Evolutionary conservation across 1,284 basidiomycete genomes (phyloP).

Genomic region (Austroboletus olivaceoglutinosus): DNA sequence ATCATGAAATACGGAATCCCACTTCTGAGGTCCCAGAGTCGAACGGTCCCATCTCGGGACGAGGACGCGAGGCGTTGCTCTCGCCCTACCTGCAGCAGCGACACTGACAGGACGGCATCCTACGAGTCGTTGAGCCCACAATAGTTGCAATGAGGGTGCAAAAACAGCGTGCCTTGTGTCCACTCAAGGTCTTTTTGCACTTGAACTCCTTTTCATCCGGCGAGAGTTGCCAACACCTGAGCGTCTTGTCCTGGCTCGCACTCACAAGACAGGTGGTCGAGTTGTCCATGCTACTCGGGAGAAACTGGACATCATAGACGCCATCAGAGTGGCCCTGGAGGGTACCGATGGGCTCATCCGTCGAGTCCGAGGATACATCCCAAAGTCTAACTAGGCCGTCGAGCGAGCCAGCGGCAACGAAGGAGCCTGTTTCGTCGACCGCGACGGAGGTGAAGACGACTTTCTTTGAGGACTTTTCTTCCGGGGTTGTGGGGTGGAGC

Average conservation of each 20-base stretch:
- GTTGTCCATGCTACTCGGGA: conserved; percentile 8
- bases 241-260: conserved; percentile 30
- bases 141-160: neutral
- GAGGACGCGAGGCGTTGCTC: conserved; percentile 36
- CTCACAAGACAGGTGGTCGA: conserved; percentile 26
- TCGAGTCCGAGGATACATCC: conserved; percentile 22
- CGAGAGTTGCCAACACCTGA: conserved; percentile 32
- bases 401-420: conserved; percentile 35
- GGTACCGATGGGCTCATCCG: conserved; percentile 18
- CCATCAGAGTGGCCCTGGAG: conserved; percentile 30
- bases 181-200: conserved; percentile 31
- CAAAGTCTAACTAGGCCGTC: conserved; percentile 32
- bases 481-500: conserved; percentile 19
- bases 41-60: conserved; percentile 34
- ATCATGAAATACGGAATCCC: conserved; percentile 35
- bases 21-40: conserved; percentile 32
- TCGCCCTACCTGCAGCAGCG: conserved; percentile 34
- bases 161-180: conserved; percentile 24
- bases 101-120: conserved; percentile 33
- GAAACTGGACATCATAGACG: conserved; percentile 33
- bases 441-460: conserved; percentile 33
- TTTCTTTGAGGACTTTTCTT: conserved; percentile 18
- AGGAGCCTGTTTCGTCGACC: conserved; percentile 24
- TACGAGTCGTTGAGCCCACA: conserved; percentile 7
- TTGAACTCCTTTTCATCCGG: conserved; percentile 23